Base-by-base conservation (phyloP, 1,284 basidiomycete species). In the Neonothopanus nambi region DNA sequence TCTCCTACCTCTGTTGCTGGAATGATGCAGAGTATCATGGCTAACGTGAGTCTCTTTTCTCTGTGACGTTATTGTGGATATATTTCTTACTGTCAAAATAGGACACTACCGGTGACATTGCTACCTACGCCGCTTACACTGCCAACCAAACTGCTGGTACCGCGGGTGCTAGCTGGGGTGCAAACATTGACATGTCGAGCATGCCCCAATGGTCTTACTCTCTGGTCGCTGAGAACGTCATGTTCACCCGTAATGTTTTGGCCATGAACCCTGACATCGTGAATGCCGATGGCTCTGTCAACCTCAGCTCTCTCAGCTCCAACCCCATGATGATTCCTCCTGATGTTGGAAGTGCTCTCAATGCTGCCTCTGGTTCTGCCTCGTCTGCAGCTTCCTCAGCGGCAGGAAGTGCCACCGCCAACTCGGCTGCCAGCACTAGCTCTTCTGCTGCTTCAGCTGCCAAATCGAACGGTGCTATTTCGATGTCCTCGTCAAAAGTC, bases 231-330 rank as follows among this genome's bases (percentile, higher is more conserved):
- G 74, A 82, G 70, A 87, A 87, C 69, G 76, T 86, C 56, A 61
- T 84, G 62, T 82, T 77, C 74, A 85, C 79, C 38, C 83, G 81
- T 57, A 75, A 71, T 42, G 76, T 87, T 76, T 69, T 87, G 57
- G 85, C 78, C 33, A 68, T 71, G 62, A 89, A 89, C 75, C 69
- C 76, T 5, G 83, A 85, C 54, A 67, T 77, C 39, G 53, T 87
- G 57, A 67, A 74, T 51, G 65, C 65, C 3, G 76, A 82, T 63
- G 84, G 84, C 56, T 67, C 68, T 12, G 66, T 87, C 66, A 73
- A 84, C 70, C 70, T 86, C 52, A 69, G 71, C 64, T 66, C 65
- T 49, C 62, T 72, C 40, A 69, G 62, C 52, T 61, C 63, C 60
- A 78, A 75, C 38, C 78, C 83, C 30, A 63, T 85, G 56, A 77